Evolutionary conservation across 768 basidiomycete species (phyloP), one percentile per base, ranked within the genome.

Genomic region (Panus rudis): DNA sequence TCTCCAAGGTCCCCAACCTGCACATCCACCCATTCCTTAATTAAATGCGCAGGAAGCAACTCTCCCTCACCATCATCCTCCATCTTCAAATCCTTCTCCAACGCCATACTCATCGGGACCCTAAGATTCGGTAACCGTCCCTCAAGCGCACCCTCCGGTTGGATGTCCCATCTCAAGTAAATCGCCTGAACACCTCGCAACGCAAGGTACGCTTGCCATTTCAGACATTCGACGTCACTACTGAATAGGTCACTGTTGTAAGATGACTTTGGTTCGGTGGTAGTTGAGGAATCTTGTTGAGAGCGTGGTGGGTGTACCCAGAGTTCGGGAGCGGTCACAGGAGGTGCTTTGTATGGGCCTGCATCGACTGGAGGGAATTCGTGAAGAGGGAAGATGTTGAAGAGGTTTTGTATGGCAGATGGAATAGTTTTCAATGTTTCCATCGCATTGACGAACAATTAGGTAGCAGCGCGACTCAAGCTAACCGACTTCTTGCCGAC

Each of bases 191-290:
- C 55, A 6, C 76, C 78, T 45, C 84, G 79, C 37, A 83, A 76
- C 20, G 81, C 81, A 37, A 86, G 68, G 52, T 84, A 89, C 0
- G 89, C 85, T 61, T 92, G 89, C 88, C 88, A 91, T 63, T 88
- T 90, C 57, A 92, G 75, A 59, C 88, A 91, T 52, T 90, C 86
- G 52, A 90, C 80, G 63, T 91, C 88, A 41, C 70, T 60, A 62
- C 84, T 87, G 48, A 91, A 73, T 3, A 65, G 52, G 39, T 53
- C 51, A 16, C 19, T 39, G 28, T 14, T 19, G n/a, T n/a, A n/a
- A n/a, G n/a, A n/a, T 4, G 23, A 17, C 11, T n/a, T 65, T 51
- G 23, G 53, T 23, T 49, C 47, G 13, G 51, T 47, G 38, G 45
- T 40, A 38, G 41, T 37, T 16, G 48, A 32, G n/a, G n/a, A n/a